A percentile compares a stretch with the other conserved stretches of the same genome.
Evolutionary conservation across 2,329 filamentous ascomycete species (phyloP).

Genomic region (Paracorniculantispora psalliotae): DNA sequence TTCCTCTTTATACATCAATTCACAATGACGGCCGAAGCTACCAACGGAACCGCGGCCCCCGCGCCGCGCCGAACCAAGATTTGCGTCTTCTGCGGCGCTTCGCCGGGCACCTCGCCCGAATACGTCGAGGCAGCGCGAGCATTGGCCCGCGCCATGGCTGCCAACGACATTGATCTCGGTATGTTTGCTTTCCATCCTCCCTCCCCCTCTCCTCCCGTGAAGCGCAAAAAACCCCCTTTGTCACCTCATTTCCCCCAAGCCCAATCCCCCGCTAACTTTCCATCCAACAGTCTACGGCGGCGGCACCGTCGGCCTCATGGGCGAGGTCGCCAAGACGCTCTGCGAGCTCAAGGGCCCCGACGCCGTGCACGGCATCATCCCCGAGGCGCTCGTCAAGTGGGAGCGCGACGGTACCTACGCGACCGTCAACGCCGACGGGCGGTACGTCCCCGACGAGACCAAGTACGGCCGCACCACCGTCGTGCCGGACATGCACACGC

Average conservation of each 20-base stretch:
- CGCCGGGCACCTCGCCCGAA: constrained; percentile 63
- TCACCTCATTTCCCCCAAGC: not conserved
- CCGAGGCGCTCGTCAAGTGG: constrained; percentile 72
- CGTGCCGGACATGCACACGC: constrained; percentile 92
- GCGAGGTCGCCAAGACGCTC: constrained; percentile 81
- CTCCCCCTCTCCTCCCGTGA: no score
- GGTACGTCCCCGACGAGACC: constrained; percentile 56
- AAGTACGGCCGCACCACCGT: constrained; percentile 81
- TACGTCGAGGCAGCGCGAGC: constrained; percentile 75
- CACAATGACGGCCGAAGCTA: constrained; percentile 14
- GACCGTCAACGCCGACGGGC: constrained; percentile 39
- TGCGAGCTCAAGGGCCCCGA: constrained; percentile 75
- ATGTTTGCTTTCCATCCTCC: constrained; percentile 24
- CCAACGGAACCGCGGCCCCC: constrained; percentile 23
- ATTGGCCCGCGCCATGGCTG: constrained; percentile 69
- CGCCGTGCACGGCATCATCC: constrained; percentile 90
- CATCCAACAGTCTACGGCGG: constrained; percentile 73
- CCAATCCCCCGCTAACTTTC: constrained; percentile 10
- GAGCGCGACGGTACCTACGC: constrained; percentile 62
- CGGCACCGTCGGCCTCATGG: constrained; percentile 93
- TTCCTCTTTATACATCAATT: not conserved
- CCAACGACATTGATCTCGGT: constrained; percentile 72
- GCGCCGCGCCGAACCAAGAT: constrained; percentile 53
- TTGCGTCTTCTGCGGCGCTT: constrained; percentile 92
- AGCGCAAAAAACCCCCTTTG: no score